Base-by-base conservation (phyloP, 2,329 filamentous ascomycete genomes). In the Mycogone perniciosa region DNA sequence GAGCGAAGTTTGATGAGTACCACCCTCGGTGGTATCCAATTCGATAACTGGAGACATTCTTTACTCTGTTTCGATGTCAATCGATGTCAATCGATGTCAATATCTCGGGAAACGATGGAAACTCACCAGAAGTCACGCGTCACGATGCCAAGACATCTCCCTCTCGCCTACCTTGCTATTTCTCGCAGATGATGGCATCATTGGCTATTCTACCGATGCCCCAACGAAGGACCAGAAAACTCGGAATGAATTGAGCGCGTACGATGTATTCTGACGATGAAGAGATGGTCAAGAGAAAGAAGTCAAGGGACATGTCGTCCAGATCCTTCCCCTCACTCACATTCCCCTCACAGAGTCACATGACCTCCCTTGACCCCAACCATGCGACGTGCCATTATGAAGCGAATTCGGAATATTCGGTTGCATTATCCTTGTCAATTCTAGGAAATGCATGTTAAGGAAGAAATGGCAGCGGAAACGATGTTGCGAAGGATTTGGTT, bases 321-420 rank as follows among this genome's bases (percentile, higher is more conserved):
- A 37, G 33, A 48, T 46, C 42, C 44, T 53, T 44, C 51, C 51
- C 51, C 51, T 53, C 51, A 42, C 45, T 41, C 26, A 20, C 30
- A 40, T 44, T 53, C 48, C 51, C 51, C 51, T 44, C 44, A 44
- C 44, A 35, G 34, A 9, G 48, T 53, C 51, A 53, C 51, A 51
- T 53, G 51, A 53, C 51, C 51, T 39, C 33, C 42, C 35, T 47
- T 37, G 42, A 42, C 29, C 6, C 11, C 11, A 11, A 33, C 27
- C 9, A n/a, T 44, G 11, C 40, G 41, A 48, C 33, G 50, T 52
- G 45, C 38, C 50, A 48, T 52, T 30, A 39, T 42, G 34, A 35
- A 26, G 30, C 11, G 8, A 45, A 31, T 26, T 39, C 11, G 34
- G 26, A 44, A 34, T 20, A 29, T 5, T 31, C 31, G 27, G 10